Evolutionary conservation across 106 monocot species (phyloP).

Genomic region (Alisma plantagoaquatica): DNA sequence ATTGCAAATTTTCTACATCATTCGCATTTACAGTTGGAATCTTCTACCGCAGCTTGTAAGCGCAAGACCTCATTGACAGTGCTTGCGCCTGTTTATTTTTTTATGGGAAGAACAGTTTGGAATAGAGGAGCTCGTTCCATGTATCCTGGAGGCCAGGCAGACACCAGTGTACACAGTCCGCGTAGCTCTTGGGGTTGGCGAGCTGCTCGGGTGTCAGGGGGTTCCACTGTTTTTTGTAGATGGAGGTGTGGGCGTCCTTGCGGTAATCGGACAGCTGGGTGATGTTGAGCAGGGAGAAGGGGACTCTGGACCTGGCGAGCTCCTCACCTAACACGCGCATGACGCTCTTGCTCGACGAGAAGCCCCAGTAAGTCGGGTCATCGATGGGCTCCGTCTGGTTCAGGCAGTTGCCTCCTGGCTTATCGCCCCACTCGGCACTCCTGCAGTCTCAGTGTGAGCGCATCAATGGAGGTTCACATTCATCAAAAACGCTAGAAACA

Average conservation of each 20-base stretch:
- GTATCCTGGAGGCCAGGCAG: conserved; percentile 70
- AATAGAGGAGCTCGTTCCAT: conserved; percentile 66
- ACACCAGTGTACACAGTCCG: conserved; percentile 77
- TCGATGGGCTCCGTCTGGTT: conserved; percentile 49
- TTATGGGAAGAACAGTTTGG: conserved; percentile 45
- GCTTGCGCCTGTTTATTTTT: neutral
- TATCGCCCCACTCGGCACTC: conserved; percentile 52
- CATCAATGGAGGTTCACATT: no score
- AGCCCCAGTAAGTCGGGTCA: conserved; percentile 47
- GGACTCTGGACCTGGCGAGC: conserved; percentile 12
- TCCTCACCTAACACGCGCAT: conserved; percentile 21
- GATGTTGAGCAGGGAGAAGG: conserved; percentile 51
- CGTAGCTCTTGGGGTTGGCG: conserved; percentile 49
- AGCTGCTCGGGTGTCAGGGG: conserved; percentile 41
- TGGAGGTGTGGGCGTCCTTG: conserved; percentile 66
- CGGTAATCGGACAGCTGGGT: conserved; percentile 79
- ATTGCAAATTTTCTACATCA: no score
- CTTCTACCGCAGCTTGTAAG: no score
- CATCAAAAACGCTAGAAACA: no score
- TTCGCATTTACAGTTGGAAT: no score
- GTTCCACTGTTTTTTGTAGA: conserved; percentile 54
- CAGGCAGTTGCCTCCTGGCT: conserved; percentile 51
- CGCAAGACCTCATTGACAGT: neutral
- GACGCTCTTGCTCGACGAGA: conserved; percentile 38
- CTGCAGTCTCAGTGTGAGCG: conserved; percentile 14